Evolutionary conservation across 345 rosid species (phyloP).

Genomic region (Pugionium dolabratum): DNA sequence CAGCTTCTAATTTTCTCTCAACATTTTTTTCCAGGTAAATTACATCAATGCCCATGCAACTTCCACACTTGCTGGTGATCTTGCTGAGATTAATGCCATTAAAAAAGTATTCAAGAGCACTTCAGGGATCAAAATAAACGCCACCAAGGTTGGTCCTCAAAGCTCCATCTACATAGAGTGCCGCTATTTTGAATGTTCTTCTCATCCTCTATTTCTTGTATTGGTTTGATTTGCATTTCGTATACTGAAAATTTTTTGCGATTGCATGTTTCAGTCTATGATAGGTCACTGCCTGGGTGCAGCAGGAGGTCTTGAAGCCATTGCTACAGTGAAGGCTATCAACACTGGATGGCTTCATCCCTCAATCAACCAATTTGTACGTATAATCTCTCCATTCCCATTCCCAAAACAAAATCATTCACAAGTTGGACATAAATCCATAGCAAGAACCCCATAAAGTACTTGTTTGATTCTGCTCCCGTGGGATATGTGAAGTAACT

Average conservation of each 20-base stretch:
- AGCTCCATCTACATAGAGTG: slow-evolving; percentile 14
- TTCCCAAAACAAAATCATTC: background rate
- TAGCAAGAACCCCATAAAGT: background rate
- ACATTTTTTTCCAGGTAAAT: slow-evolving; percentile 62
- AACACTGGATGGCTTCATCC: slow-evolving; percentile 98
- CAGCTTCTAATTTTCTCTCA: background rate
- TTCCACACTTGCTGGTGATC: slow-evolving; percentile 96
- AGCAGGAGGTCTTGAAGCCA: slow-evolving; percentile 97
- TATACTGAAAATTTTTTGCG: background rate
- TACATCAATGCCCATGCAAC: slow-evolving; percentile 98
- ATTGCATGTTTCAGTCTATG: slow-evolving; percentile 66
- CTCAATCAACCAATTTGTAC: slow-evolving; percentile 86
- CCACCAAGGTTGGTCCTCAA: slow-evolving; percentile 71
- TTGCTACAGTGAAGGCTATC: slow-evolving; percentile 85
- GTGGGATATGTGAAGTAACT: background rate
- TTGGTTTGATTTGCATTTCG: slow-evolving; percentile 8
- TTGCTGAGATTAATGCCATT: slow-evolving; percentile 95
- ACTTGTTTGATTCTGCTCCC: background rate
- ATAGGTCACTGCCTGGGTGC: slow-evolving; percentile 99
- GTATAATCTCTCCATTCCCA: slow-evolving; percentile 35
- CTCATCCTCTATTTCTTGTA: slow-evolving; percentile 12
- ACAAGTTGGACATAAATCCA: background rate
- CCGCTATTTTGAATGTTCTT: background rate
- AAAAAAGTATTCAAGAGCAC: slow-evolving; percentile 90
- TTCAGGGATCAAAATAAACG: slow-evolving; percentile 84